Evolutionary conservation across 2,329 filamentous ascomycete genomes (phyloP).

Genomic region (Fusarium clavum): DNA sequence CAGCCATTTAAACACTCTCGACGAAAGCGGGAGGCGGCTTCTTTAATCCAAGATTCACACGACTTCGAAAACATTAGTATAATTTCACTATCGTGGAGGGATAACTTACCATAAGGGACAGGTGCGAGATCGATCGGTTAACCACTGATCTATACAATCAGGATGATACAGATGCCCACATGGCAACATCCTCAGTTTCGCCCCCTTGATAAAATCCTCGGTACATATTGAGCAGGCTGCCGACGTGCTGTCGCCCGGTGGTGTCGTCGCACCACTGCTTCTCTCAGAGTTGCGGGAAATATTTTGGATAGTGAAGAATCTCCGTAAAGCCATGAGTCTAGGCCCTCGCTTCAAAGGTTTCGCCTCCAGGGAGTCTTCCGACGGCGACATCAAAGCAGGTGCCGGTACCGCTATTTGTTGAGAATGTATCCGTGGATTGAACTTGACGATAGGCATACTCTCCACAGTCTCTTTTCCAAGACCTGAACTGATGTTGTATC

Average conservation of each 20-base stretch:
- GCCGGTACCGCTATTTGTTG: not conserved
- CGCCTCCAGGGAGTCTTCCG: not conserved
- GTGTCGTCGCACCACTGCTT: fast-evolving
- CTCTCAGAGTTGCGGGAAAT: not conserved
- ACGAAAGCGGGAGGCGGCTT: not conserved
- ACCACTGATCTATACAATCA: conserved; percentile 37
- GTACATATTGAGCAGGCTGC: conserved; percentile 25
- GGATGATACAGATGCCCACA: conserved; percentile 37
- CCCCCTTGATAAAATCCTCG: conserved; percentile 14
- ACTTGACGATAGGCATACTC: conserved; percentile 16
- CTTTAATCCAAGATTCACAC: conserved; percentile 4
- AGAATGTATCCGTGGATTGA: not conserved
- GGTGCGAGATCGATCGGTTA: conserved; percentile 26
- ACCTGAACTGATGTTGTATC: not conserved
- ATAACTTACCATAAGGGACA: conserved; percentile 35
- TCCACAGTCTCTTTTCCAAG: conserved; percentile 11
- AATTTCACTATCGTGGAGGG: fast-evolving
- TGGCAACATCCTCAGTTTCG: conserved; percentile 1
- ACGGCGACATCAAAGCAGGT: not conserved
- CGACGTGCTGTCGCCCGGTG: fast-evolving
- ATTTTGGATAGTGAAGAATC: not conserved
- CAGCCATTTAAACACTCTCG: fast-evolving
- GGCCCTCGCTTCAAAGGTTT: not conserved
- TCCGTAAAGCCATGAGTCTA: not conserved
- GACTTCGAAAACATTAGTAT: not conserved